Conservation (phyloP, 345 rosid genomes). For the Populus ilicifolia region DNA sequence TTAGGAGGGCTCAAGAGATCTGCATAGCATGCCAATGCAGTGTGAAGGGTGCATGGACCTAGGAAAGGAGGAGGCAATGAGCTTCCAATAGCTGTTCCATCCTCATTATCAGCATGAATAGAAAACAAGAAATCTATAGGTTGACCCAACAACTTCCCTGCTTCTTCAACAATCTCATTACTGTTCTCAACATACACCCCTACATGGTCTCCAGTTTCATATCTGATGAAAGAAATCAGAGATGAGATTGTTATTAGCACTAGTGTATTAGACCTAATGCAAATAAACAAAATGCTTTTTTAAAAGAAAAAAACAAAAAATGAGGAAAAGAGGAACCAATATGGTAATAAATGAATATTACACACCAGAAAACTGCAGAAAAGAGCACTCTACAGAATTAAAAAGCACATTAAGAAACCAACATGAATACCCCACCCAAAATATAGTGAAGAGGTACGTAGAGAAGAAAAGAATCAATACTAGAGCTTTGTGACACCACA, state of each 20-base stretch:
- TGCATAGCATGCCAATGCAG: constrained; percentile 63
- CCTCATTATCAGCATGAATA: constrained; percentile 67
- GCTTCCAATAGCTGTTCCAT: constrained; percentile 63
- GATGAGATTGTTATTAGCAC: neutral
- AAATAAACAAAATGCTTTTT: neutral
- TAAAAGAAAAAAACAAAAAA: neutral
- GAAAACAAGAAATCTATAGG: constrained; percentile 69
- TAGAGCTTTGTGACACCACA: neutral
- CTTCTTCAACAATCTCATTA: constrained; percentile 73
- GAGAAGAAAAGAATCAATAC: neutral
- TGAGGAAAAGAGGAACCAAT: neutral
- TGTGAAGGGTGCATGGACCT: constrained; percentile 67
- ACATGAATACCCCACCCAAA: neutral
- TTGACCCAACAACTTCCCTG: constrained; percentile 58
- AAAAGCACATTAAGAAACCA: neutral
- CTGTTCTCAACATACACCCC: constrained; percentile 77
- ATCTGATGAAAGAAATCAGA: constrained; percentile 38
- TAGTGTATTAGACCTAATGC: neutral
- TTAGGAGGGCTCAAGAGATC: constrained; percentile 80
- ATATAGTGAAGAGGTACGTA: neutral
- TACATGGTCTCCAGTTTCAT: constrained; percentile 67
- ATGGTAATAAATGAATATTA: neutral
- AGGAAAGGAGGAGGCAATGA: constrained; percentile 77
- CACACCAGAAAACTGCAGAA: neutral
- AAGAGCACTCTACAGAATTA: neutral